These are phyloP conservation scores for Rhizophora mangle DNA, from an alignment of 345 rosid species.

Conservation along the genomic window DNA sequence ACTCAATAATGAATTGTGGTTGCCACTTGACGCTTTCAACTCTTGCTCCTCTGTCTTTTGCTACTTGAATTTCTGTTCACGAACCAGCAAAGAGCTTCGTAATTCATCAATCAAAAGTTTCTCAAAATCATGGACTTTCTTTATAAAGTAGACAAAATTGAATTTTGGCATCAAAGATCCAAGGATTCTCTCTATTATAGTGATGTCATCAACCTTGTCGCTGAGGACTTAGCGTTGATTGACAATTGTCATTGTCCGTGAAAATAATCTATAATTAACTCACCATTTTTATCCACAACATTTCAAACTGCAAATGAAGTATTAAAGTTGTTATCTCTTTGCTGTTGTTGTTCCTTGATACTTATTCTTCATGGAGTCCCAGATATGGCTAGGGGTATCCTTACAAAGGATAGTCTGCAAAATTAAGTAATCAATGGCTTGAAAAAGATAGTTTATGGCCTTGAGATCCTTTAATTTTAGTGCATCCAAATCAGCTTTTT, in stretches of 20 bases:
- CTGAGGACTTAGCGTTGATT: not conserved
- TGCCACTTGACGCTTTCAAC: not conserved
- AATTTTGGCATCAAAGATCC: not conserved
- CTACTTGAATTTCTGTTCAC: not conserved
- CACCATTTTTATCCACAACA: not conserved
- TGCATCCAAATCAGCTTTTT: too few relatives aligned
- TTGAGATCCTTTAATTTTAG: too few relatives aligned
- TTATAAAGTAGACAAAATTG: not conserved
- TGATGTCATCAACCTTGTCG: not conserved
- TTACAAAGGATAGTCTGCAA: too few relatives aligned
- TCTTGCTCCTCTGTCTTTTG: not conserved
- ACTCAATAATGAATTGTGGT: too few relatives aligned
- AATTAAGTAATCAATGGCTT: too few relatives aligned
- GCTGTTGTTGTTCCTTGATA: too few relatives aligned
- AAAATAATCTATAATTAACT: not conserved
- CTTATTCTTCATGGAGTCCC: too few relatives aligned
- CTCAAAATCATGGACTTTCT: not conserved
- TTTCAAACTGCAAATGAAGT: too few relatives aligned
- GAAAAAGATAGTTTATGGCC: too few relatives aligned
- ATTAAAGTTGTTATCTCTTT: too few relatives aligned
- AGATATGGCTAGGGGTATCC: too few relatives aligned
- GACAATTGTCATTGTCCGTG: not conserved
- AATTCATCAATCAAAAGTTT: not conserved
- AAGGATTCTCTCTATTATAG: not conserved
- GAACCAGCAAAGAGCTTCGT: not conserved